Conservation (phyloP, 2,329 filamentous ascomycete species). For the Ophiostoma montium region DNA sequence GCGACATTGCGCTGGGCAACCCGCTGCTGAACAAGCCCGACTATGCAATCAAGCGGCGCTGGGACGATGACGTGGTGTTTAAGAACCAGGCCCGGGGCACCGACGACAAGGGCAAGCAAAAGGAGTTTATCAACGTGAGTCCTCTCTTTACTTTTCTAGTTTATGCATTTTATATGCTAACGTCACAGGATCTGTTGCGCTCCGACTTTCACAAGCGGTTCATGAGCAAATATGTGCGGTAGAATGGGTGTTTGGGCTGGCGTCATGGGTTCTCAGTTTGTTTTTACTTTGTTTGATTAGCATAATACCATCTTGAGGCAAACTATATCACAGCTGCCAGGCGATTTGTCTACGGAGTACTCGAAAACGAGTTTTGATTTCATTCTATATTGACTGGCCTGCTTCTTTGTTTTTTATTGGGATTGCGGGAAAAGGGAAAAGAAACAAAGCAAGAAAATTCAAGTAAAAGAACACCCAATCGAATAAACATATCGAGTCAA, state of each 20-base stretch:
- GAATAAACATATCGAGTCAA: too few species aligned
- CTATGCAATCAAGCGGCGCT: slow-evolving; percentile 81
- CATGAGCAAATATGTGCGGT: slow-evolving; percentile 60
- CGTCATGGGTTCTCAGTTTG: too few species aligned
- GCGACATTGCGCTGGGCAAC: slow-evolving; percentile 84
- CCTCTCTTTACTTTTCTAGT: not conserved
- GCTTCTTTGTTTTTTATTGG: too few species aligned
- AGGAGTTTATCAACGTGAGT: slow-evolving; percentile 91
- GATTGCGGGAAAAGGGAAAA: too few species aligned
- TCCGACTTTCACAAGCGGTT: slow-evolving; percentile 98
- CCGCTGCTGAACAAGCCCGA: slow-evolving; percentile 79
- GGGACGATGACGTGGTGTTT: slow-evolving; percentile 98
- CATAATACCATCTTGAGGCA: not conserved
- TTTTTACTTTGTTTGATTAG: too few species aligned
- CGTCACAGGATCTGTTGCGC: slow-evolving; percentile 58
- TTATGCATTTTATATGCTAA: not conserved
- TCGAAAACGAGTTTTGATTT: too few species aligned
- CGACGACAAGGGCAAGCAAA: slow-evolving; percentile 73
- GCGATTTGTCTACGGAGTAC: too few species aligned
- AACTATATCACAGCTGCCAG: too few species aligned
- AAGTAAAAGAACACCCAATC: too few species aligned
- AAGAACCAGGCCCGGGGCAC: slow-evolving; percentile 96
- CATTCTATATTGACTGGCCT: too few species aligned
- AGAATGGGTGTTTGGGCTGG: not conserved
- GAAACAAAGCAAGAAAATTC: too few species aligned